Conservation (phyloP, 169 alveolate species). For the Eimeria acervulina region DNA sequence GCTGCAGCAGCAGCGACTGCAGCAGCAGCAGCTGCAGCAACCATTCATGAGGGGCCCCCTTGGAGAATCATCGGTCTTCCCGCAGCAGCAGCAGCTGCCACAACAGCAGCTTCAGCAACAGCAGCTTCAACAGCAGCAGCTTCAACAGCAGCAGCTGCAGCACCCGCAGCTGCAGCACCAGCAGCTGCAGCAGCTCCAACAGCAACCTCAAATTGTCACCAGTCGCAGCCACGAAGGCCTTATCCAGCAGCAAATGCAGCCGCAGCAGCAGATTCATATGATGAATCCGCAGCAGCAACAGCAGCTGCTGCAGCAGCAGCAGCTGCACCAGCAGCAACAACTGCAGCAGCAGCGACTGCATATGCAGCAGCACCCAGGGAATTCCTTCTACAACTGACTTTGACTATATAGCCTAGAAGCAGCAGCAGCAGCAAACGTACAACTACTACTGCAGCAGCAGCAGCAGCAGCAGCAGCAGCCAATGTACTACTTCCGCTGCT, state of each 20-base stretch:
- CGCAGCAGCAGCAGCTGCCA: too few relatives aligned
- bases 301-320: conserved; percentile 68
- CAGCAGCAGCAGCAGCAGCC: conserved; percentile 29
- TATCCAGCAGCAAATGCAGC: conserved; percentile 5
- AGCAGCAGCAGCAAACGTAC: conserved; percentile 35
- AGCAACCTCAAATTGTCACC: too few relatives aligned
- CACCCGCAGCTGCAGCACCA: too few relatives aligned
- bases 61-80: too few relatives aligned
- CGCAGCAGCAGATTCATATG: neutral
- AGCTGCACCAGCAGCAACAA: conserved; percentile 57
- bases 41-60: too few relatives aligned
- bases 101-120: too few relatives aligned
- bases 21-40: too few relatives aligned
- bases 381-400: neutral
- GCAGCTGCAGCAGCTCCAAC: conserved; percentile 22
- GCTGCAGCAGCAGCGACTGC: too few relatives aligned
- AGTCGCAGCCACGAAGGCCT: too few relatives aligned
- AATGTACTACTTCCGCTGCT: neutral
- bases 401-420: neutral
- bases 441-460: neutral
- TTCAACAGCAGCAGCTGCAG: too few relatives aligned
- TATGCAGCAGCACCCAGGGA: conserved; percentile 34
- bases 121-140: too few relatives aligned
- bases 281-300: neutral
- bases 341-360: conserved; percentile 68